These are phyloP conservation scores for Penicillium nordicum DNA, from an alignment of 2,329 filamentous ascomycete species.

Conservation along the genomic window DNA sequence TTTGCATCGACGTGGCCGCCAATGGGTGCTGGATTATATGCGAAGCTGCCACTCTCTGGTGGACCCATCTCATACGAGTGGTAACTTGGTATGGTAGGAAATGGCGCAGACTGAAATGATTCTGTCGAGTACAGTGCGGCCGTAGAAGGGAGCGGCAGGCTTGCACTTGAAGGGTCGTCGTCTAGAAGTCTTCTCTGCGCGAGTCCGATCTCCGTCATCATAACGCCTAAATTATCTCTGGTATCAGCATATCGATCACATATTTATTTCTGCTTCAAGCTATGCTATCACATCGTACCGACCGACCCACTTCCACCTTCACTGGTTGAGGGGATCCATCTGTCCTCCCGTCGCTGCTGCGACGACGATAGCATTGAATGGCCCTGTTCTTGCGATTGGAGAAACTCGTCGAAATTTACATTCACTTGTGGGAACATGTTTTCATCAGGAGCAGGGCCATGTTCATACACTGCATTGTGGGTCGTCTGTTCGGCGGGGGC, in stretches of 20 bases:
- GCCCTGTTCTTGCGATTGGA: conserved; percentile 30
- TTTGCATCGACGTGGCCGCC: conserved; percentile 4
- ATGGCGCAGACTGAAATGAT: conserved; percentile 16
- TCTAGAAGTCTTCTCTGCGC: conserved; percentile 34
- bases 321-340: conserved; percentile 30
- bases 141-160: conserved; percentile 13
- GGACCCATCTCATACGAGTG: conserved; percentile 1
- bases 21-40: background rate
- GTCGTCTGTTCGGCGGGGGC: conserved; percentile 10
- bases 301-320: conserved; percentile 30
- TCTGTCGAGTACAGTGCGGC: conserved; percentile 13
- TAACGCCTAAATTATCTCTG: conserved; percentile 22
- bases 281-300: conserved; percentile 22
- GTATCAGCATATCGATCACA: background rate
- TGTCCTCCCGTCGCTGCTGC: conserved; percentile 35
- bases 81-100: conserved; percentile 11
- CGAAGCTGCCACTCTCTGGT: background rate
- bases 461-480: conserved; percentile 6
- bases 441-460: conserved; percentile 3
- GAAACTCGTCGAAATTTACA: conserved; percentile 40
- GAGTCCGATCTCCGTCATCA: conserved; percentile 35
- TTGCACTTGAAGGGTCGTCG: conserved; percentile 21
- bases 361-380: conserved; percentile 25
- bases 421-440: conserved; percentile 21
- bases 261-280: background rate